Evolutionary conservation across 2,329 filamentous ascomycete species (phyloP).

Genomic region (Ceratocystis lukuohia): DNA sequence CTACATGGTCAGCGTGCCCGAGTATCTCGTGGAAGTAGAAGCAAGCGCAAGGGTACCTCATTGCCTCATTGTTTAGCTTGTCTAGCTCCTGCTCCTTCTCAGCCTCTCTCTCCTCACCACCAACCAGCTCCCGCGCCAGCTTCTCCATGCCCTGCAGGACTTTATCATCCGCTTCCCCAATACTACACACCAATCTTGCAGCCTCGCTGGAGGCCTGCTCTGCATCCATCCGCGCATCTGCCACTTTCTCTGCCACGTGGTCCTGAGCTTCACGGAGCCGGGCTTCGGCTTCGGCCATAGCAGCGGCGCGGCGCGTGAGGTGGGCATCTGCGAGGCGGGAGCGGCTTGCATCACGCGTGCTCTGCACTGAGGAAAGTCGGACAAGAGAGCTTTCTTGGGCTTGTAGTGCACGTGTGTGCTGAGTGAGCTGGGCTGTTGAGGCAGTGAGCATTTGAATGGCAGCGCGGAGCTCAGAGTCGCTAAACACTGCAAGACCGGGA

Average conservation of each 20-base stretch:
- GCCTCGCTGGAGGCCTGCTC: no score
- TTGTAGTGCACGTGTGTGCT: slow-evolving; percentile 48
- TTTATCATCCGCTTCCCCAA: slow-evolving; percentile 39
- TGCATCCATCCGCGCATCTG: not conserved
- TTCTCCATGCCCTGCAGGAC: slow-evolving; percentile 53
- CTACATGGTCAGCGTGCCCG: no score
- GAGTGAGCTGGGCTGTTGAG: slow-evolving; percentile 50
- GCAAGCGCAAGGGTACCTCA: slow-evolving; percentile 28
- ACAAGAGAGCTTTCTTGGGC: slow-evolving; percentile 31
- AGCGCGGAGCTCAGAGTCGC: slow-evolving; percentile 44
- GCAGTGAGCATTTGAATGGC: slow-evolving; percentile 51
- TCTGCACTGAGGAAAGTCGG: no score
- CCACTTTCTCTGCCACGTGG: not conserved
- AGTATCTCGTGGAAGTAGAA: no score
- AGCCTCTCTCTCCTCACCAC: slow-evolving; percentile 36
- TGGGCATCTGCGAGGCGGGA: slow-evolving; percentile 38
- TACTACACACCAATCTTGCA: no score
- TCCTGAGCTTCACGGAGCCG: not conserved
- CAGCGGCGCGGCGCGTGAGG: not conserved
- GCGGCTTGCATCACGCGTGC: slow-evolving; percentile 34
- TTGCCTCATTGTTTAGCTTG: slow-evolving; percentile 46
- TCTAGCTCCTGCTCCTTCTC: slow-evolving; percentile 39
- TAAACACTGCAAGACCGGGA: slow-evolving; percentile 34
- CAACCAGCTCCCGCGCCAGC: slow-evolving; percentile 46
- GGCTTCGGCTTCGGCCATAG: not conserved